Base-by-base conservation (phyloP, 805 yeast species). In the Yamadazyma laniorum region DNA sequence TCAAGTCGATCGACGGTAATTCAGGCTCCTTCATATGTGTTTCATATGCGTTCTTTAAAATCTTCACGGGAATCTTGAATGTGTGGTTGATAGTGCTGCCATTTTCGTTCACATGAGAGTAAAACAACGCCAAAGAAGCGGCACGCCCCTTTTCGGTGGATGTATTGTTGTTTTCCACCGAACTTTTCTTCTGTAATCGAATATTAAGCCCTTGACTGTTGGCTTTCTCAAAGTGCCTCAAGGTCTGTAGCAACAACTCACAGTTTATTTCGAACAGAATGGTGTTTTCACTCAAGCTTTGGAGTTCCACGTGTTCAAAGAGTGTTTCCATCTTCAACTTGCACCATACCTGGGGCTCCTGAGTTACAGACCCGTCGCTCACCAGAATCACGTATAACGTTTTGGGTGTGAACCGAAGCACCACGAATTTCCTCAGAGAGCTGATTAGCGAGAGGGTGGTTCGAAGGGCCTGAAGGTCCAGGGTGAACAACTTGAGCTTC, bases 301-400 rank as follows among this genome's bases (percentile, higher is more conserved):
- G 71, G 23, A 79, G 67, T 43, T 75, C 79, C 28, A 75, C 67
- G 29, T 66, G 59, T 46, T 66, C 67, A 63, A 81, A 74, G 26
- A 79, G 53, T 11, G 67, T 59, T 3, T 51, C 37, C 54, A 63
- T 66, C 13, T 70, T 63, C 11, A 82, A 51, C 42, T 75, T 76
- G 47, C 83, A 73, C 87, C 88, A 83, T 2, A 79, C 75, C 44
- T 80, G 86, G 2, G 88, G 86, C 41, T 80, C 83, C 26, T 53
- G 63, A 30, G 36, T 15, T 18, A 70, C 47, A 6, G 74, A 66
- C 1, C 74, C 52, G 18, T 49, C 56, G 40, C 60, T 53, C 13
- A 58, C 67, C 47, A 80, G 77, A 4, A 81, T 73, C 11, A 80
- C 67, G 26, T 65, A 54, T 29, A 83, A 57, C 39, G 67, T 67